Percentiles rank a stretch among this genome's conserved stretches.
Conservation (phyloP, 768 basidiomycete genomes). For the Rhizopogon salebrosus region DNA sequence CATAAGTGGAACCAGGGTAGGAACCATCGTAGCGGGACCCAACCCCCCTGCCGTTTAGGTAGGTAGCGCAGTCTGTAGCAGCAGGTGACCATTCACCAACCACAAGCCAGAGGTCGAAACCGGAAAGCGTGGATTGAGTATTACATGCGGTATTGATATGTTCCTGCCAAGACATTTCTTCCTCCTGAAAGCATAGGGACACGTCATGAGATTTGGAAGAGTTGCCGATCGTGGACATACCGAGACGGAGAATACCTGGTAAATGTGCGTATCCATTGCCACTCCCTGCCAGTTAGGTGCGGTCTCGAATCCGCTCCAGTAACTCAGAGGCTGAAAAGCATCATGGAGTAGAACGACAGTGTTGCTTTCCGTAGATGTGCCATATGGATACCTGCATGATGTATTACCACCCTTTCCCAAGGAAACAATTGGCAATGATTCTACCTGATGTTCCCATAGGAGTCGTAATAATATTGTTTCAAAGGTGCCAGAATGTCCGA, state of each 20-base stretch:
- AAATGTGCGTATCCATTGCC: conserved; percentile 76
- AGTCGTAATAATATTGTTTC: conserved; percentile 66
- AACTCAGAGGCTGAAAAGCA: conserved; percentile 71
- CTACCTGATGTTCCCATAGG: conserved; percentile 70
- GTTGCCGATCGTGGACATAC: conserved; percentile 30
- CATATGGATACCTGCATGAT: conserved; percentile 33
- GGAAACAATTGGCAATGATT: not conserved
- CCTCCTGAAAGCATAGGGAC: conserved; percentile 28
- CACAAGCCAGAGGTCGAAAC: conserved; percentile 69
- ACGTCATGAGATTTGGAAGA: not conserved
- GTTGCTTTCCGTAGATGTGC: conserved; percentile 43
- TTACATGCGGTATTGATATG: conserved; percentile 62
- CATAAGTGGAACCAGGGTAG: conserved; percentile 52
- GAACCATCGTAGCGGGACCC: conserved; percentile 65
- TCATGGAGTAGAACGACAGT: conserved; percentile 68
- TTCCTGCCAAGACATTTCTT: conserved; percentile 39
- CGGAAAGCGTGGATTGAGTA: conserved; percentile 37
- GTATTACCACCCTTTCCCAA: conserved; percentile 1
- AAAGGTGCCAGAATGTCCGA: conserved; percentile 43
- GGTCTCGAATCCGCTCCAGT: conserved; percentile 62
- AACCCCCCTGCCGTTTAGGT: conserved; percentile 73
- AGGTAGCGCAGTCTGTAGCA: conserved; percentile 56
- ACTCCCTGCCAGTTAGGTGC: conserved; percentile 55
- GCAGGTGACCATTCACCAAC: conserved; percentile 89
- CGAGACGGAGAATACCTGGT: conserved; percentile 63